Conservation (phyloP, 1,139 yeast species). For the Blastobotrys apis region DNA sequence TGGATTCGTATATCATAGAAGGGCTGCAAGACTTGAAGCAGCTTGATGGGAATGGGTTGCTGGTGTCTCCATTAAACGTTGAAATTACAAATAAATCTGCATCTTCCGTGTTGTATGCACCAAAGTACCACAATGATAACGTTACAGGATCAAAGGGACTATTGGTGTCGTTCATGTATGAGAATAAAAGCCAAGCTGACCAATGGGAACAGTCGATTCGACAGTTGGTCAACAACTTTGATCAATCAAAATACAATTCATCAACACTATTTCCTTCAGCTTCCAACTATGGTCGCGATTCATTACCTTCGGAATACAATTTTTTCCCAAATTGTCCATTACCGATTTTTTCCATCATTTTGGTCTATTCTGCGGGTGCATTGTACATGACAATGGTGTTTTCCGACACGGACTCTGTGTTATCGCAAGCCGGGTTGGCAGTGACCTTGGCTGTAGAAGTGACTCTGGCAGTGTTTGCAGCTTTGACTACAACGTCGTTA, state of each 20-base stretch:
- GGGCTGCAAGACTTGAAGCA: constrained; percentile 12
- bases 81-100: constrained; percentile 11
- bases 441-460: constrained; percentile 57
- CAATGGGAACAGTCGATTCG: constrained; percentile 7
- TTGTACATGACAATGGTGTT: constrained; percentile 45
- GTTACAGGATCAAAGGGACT: constrained; percentile 17
- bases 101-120: constrained; percentile 8
- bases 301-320: constrained; percentile 11
- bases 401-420: constrained; percentile 50
- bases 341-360: constrained; percentile 12
- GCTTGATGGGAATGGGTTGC: constrained; percentile 8
- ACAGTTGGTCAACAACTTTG: neutral
- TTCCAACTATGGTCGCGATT: neutral
- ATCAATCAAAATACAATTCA: neutral
- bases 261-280: constrained; percentile 9
- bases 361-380: constrained; percentile 34
- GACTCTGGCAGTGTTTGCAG: constrained; percentile 44
- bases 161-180: constrained; percentile 22
- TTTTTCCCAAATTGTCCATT: constrained; percentile 22
- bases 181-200: constrained; percentile 14
- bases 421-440: constrained; percentile 56
- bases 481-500: constrained; percentile 49
- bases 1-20: constrained; percentile 20
- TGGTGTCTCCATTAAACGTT: constrained; percentile 14
- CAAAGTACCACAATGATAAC: constrained; percentile 8